A percentile compares a stretch with the other conserved stretches of the same genome.
phyloP scores from a whole-genome alignment of 192 early-diverging fungal species.

The Bifiguratus adelaidae region DNA sequence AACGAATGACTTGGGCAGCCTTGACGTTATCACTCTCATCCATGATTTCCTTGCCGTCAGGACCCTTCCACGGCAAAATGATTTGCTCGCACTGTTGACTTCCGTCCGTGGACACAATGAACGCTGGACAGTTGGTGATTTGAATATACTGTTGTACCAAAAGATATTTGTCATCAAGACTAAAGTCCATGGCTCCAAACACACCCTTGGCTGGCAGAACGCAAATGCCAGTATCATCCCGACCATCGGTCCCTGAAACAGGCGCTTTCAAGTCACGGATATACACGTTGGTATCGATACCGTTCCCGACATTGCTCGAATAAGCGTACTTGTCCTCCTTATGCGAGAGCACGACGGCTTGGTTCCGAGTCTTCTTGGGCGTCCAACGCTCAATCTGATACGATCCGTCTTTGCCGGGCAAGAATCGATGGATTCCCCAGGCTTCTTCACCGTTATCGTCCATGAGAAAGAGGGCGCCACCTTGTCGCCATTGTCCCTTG shows the following conservation, averaged over 20 bases:
- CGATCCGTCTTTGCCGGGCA: neutral
- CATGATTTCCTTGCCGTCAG: too few relatives aligned
- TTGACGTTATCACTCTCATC: neutral
- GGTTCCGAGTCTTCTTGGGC: neutral
- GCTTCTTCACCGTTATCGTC: constrained; percentile 2
- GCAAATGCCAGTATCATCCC: too few relatives aligned
- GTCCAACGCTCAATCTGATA: neutral
- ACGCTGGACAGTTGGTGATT: neutral
- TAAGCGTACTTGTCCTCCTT: neutral
- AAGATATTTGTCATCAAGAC: neutral
- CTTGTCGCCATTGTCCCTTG: neutral
- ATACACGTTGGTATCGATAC: constrained; percentile 1
- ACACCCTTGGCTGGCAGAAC: neutral
- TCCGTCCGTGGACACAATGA: neutral
- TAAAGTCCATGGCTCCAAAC: neutral
- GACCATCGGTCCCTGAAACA: neutral
- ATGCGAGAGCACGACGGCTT: neutral
- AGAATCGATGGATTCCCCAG: neutral
- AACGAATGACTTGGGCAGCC: neutral
- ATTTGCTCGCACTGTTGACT: neutral
- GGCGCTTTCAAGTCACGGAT: neutral
- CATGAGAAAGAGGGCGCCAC: neutral
- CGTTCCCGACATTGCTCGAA: constrained; percentile 1
- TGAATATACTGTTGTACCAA: neutral
- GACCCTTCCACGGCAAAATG: too few relatives aligned